These are phyloP conservation scores for Petrea volubilis DNA, from an alignment of 257 asterid species.

Conservation along the genomic window DNA sequence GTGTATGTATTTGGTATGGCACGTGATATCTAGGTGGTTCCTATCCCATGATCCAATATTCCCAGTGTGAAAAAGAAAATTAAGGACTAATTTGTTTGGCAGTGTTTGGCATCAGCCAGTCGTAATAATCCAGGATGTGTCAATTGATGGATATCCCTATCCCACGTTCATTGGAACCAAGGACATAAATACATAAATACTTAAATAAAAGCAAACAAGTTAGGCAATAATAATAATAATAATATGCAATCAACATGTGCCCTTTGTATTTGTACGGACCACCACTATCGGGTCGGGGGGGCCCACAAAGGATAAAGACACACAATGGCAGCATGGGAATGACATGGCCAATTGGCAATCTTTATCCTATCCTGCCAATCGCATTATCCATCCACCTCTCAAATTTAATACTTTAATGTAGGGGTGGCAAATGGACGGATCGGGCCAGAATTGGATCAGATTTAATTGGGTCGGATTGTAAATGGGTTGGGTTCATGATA, in stretches of 20 bases:
- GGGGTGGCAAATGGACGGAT: too few species aligned
- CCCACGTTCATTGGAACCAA: conserved; percentile 22
- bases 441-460: too few species aligned
- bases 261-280: neutral
- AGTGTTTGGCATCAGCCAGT: neutral
- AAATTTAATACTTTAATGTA: neutral
- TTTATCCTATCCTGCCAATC: neutral
- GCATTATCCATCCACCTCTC: conserved; percentile 23
- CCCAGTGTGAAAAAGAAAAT: neutral
- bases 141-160: neutral
- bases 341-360: too few species aligned
- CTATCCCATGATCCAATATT: neutral
- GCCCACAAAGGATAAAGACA: too few species aligned
- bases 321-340: too few species aligned
- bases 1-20: neutral
- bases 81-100: neutral
- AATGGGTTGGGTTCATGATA: too few species aligned
- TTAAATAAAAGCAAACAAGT: neutral
- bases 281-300: too few species aligned
- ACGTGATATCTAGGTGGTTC: conserved; percentile 25
- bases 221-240: neutral
- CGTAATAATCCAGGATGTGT: neutral
- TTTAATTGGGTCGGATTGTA: too few species aligned
- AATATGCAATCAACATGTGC: neutral
- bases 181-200: neutral